Evolutionary conservation across 2,329 filamentous ascomycete species (phyloP), one percentile per base, ranked within the genome.

Genomic region (Sporothrix pallida): DNA sequence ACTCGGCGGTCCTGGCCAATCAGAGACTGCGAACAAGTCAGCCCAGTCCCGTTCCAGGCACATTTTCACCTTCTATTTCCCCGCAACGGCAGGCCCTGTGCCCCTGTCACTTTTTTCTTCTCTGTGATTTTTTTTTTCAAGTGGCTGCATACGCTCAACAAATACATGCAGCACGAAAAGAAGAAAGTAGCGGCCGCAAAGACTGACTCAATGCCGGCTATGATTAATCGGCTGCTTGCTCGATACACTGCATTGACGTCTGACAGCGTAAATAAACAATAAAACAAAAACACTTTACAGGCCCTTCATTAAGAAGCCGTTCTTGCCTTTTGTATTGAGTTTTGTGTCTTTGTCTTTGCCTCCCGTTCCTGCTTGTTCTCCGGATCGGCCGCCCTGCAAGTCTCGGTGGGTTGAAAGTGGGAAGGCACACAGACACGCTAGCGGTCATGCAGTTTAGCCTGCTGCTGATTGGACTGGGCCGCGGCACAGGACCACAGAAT

Each of bases 391-490:
- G 52, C 20, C 52, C 52, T 56, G 52, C 20, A 56, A 56, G 52
- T 23, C 52, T 23, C n/a, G 62, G 62, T 67, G 62, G 31, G 31
- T 37, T 37, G 31, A 37, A 67, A 67, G 37, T 20, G n/a, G 42
- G 37, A 46, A 67, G 48, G 31, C 31, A 37, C 31, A 37, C 31
- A 52, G 46, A 46, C 13, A 37, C 46, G 65, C 65, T 68, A 70
- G 72, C 63, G 46, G 54, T 48, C 58, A 74, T 75, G 54, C 65
- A 48, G 31, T 71, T 75, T 73, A 73, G 71, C 44, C 60, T 46
- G 52, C 50, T 63, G 74, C 54, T 75, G 74, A 75, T 75, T 75
- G 74, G 74, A 50, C 71, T 37, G 15, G 26, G 31, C 23, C 23
- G 31, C 17, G 50, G n/a, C 60, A 67, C 37, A 42, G 58, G 62